Evolutionary conservation across 116 monocot genomes (phyloP).

Genomic region (Cymodocea nodosa): DNA sequence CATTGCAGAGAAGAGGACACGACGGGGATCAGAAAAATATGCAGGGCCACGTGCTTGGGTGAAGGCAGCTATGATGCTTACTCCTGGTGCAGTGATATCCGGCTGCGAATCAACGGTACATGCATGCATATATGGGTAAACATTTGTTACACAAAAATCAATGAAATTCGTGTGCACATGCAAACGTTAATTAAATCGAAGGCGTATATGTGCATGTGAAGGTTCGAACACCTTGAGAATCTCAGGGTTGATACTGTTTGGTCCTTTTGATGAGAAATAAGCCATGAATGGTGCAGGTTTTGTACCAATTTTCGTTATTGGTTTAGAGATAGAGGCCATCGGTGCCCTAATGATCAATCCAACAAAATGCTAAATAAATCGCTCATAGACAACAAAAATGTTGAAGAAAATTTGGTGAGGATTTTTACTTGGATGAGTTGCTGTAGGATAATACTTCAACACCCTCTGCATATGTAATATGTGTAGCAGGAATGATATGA

Average conservation of each 20-base stretch:
- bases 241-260: constrained; percentile 37
- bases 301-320: constrained; percentile 17
- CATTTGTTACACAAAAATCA: background rate
- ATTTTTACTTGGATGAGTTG: constrained; percentile 16
- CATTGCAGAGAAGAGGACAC: constrained; percentile 22
- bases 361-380: background rate
- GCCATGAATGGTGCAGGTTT: constrained; percentile 63
- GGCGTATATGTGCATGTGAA: too few species aligned
- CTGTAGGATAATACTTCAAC: constrained; percentile 32
- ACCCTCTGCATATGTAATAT: constrained; percentile 35
- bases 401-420: too few species aligned
- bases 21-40: too few species aligned
- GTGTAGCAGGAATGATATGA: constrained; percentile 55
- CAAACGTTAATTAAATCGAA: too few species aligned
- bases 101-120: constrained; percentile 22
- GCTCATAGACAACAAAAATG: too few species aligned
- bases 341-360: background rate
- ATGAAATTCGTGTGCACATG: background rate
- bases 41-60: constrained; percentile 9
- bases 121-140: background rate
- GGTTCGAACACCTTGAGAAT: constrained; percentile 45
- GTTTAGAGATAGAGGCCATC: constrained; percentile 10
- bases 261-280: constrained; percentile 67
- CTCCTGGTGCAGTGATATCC: constrained; percentile 75
- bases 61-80: constrained; percentile 48